Conservation (phyloP, 2,329 filamentous ascomycete genomes). For the Colletotrichum siamense region DNA sequence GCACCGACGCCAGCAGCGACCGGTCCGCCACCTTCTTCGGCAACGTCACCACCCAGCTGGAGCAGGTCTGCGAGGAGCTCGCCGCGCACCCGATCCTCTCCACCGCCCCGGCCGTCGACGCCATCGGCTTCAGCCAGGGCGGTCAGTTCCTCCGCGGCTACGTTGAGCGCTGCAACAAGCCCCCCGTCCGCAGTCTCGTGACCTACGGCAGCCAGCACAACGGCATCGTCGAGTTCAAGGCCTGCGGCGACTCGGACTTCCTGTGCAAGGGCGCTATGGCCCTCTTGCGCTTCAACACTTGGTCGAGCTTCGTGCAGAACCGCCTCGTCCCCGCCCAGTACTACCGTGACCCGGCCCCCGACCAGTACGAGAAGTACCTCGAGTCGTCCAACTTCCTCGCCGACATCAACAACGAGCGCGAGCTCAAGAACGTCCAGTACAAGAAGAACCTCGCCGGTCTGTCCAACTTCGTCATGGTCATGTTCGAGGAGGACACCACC, state of each 20-base stretch:
- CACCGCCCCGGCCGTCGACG: slow-evolving; percentile 84
- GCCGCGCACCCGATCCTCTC: slow-evolving; percentile 79
- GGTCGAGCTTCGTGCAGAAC: slow-evolving; percentile 78
- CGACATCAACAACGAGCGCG: slow-evolving; percentile 94
- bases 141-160: slow-evolving; percentile 95
- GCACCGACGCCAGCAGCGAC: slow-evolving; percentile 70
- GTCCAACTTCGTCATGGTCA: slow-evolving; percentile 84
- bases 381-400: slow-evolving; percentile 86
- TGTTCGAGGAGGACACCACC: slow-evolving; percentile 86
- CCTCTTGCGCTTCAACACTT: slow-evolving; percentile 80
- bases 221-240: slow-evolving; percentile 84
- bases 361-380: slow-evolving; percentile 75
- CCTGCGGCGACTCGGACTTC: slow-evolving; percentile 75
- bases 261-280: slow-evolving; percentile 82
- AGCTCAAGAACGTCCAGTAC: slow-evolving; percentile 76
- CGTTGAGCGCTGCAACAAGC: slow-evolving; percentile 82
- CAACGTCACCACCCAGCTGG: slow-evolving; percentile 82
- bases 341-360: slow-evolving; percentile 72
- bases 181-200: slow-evolving; percentile 78
- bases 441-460: slow-evolving; percentile 71
- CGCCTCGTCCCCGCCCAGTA: slow-evolving; percentile 93
- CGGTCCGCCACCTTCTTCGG: slow-evolving; percentile 88
- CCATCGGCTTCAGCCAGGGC: slow-evolving; percentile 93
- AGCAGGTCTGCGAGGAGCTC: slow-evolving; percentile 78
- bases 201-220: slow-evolving; percentile 94